Evolutionary conservation across 1,284 basidiomycete species (phyloP).

Genomic region (Psilocybe mexicana): DNA sequence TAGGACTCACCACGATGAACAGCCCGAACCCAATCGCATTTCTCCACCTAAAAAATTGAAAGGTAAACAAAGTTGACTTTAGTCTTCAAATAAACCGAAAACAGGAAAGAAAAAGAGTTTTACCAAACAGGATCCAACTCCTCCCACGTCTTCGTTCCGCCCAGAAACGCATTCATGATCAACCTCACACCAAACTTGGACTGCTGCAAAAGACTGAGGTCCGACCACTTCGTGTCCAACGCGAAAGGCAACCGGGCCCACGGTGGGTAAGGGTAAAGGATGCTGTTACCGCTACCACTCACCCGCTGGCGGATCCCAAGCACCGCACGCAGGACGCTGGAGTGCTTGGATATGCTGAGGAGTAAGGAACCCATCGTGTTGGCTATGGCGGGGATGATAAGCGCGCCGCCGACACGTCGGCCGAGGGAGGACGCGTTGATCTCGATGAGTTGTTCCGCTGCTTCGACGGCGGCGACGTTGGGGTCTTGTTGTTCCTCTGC

Average conservation of each 20-base stretch:
- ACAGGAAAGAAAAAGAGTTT: constrained; percentile 14
- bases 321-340: constrained; percentile 48
- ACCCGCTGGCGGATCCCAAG: constrained; percentile 44
- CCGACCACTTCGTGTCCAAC: constrained; percentile 28
- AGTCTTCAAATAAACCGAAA: background rate
- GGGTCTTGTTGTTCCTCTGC: constrained; percentile 12
- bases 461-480: constrained; percentile 34
- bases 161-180: constrained; percentile 48
- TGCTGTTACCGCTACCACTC: constrained; percentile 14
- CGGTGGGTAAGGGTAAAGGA: constrained; percentile 19
- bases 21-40: constrained; percentile 69
- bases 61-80: background rate
- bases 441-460: constrained; percentile 57
- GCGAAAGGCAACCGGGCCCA: constrained; percentile 17
- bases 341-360: constrained; percentile 51
- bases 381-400: constrained; percentile 65
- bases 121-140: constrained; percentile 75
- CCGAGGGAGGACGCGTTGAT: constrained; percentile 61
- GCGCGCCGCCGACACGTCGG: constrained; percentile 62
- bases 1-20: constrained; percentile 58
- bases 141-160: constrained; percentile 59
- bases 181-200: constrained; percentile 37
- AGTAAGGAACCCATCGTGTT: constrained; percentile 63
- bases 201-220: constrained; percentile 25
- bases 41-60: constrained; percentile 56